Percentiles rank a stretch among this genome's conserved stretches.
Evolutionary conservation across 768 basidiomycete species (phyloP).

Genomic region (Termitomyces heimii): DNA sequence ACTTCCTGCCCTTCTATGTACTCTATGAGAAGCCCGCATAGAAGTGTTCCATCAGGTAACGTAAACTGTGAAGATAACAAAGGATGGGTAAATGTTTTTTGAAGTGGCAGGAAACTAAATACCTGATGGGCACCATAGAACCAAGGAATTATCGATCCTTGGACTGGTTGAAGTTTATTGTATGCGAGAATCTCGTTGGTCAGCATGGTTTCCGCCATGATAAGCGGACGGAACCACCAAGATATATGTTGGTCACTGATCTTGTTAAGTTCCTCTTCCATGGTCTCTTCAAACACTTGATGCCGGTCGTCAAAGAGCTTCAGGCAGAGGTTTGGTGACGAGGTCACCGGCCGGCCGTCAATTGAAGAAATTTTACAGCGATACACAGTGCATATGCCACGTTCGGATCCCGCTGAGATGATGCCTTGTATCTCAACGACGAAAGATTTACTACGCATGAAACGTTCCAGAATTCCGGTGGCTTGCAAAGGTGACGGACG

Average conservation of each 20-base stretch:
- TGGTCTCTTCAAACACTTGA: neutral
- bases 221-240: neutral
- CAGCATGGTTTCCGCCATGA: neutral
- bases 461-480: neutral
- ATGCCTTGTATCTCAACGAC: neutral
- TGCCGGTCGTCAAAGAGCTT: neutral
- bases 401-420: neutral
- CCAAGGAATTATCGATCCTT: neutral
- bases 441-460: neutral
- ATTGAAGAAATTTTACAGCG: neutral
- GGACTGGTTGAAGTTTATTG: neutral
- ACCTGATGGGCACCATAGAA: neutral
- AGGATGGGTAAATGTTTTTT: neutral
- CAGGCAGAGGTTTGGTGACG: neutral
- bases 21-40: neutral
- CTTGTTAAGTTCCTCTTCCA: neutral
- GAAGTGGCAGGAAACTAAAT: neutral
- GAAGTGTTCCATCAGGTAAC: neutral
- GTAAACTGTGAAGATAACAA: neutral
- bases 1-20: neutral
- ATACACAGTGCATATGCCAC: neutral
- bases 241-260: neutral
- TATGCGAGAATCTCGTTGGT: neutral
- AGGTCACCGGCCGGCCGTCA: neutral
- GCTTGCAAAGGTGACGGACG: neutral